These are phyloP conservation scores for Neofusicoccum umdonicola DNA, from an alignment of 2,329 filamentous ascomycete species.

Conservation along the genomic window DNA sequence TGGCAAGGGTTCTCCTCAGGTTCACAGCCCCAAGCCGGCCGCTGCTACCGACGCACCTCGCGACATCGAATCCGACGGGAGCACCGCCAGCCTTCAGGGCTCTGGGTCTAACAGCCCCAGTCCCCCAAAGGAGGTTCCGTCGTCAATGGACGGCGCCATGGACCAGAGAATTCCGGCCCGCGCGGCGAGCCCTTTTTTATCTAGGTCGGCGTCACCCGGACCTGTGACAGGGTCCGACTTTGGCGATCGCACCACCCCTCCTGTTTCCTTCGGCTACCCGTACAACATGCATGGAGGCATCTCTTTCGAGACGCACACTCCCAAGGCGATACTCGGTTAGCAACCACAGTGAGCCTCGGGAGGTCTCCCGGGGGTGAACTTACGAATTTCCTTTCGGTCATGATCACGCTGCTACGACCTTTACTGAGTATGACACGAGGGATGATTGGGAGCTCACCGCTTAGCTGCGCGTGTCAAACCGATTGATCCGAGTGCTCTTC, in stretches of 20 bases:
- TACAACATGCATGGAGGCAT: conserved; percentile 44
- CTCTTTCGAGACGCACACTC: conserved; percentile 46
- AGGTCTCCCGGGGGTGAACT: conserved; percentile 19
- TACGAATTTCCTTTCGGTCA: conserved; percentile 36
- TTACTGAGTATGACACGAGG: conserved; percentile 31
- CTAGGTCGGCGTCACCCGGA: conserved; percentile 43
- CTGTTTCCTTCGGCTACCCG: conserved; percentile 41
- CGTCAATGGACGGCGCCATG: conserved; percentile 38
- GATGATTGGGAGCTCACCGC: conserved; percentile 23
- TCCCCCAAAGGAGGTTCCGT: conserved; percentile 26
- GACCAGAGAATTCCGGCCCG: conserved; percentile 29
- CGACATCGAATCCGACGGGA: conserved; percentile 30
- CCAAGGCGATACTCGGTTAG: conserved; percentile 41
- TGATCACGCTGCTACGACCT: conserved; percentile 35
- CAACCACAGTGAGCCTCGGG: conserved; percentile 1
- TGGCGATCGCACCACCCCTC: conserved; percentile 39
- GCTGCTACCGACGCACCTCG: conserved; percentile 29
- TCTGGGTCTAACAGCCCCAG: conserved; percentile 39
- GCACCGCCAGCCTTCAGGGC: conserved; percentile 31
- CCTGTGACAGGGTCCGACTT: conserved; percentile 40
- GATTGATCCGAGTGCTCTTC: neutral
- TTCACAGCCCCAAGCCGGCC: conserved; percentile 19
- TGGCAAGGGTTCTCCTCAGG: conserved; percentile 40
- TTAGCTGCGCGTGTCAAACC: conserved; percentile 1
- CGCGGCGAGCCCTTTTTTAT: conserved; percentile 35